phyloP scores from a whole-genome alignment of 306 rosid species.

The Canavalia gladiata region DNA sequence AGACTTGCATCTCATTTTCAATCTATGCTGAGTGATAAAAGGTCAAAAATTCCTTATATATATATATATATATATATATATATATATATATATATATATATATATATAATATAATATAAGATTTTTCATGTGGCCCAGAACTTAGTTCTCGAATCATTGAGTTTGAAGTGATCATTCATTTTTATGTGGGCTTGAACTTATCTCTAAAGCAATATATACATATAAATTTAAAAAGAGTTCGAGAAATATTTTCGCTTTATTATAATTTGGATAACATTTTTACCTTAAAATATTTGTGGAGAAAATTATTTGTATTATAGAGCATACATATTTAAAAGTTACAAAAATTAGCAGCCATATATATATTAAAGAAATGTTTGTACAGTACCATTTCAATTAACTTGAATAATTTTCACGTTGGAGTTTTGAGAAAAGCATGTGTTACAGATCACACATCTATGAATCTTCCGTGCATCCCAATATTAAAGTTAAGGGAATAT shows the following conservation, averaged over 20 bases:
- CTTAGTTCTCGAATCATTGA: conserved; percentile 48
- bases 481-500: not conserved
- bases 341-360: not conserved
- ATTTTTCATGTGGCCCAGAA: conserved; percentile 16
- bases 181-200: conserved; percentile 35
- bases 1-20: conserved; percentile 39
- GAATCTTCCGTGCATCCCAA: conserved; percentile 6
- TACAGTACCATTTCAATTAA: not conserved
- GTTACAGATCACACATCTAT: conserved; percentile 1
- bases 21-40: conserved; percentile 18
- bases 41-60: conserved; percentile 23
- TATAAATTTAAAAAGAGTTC: not conserved
- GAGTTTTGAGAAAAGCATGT: not conserved
- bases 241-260: not conserved
- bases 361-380: not conserved
- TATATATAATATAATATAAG: not conserved
- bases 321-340: not conserved
- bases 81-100: not conserved
- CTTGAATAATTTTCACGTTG: not conserved
- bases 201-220: conserved; percentile 18
- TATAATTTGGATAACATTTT: not conserved
- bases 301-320: not conserved
- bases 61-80: too few relatives aligned
- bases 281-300: not conserved
- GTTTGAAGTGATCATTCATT: conserved; percentile 38